Evolutionary conservation across 768 basidiomycete genomes (phyloP).

Genomic region (Arthromyces matolae): DNA sequence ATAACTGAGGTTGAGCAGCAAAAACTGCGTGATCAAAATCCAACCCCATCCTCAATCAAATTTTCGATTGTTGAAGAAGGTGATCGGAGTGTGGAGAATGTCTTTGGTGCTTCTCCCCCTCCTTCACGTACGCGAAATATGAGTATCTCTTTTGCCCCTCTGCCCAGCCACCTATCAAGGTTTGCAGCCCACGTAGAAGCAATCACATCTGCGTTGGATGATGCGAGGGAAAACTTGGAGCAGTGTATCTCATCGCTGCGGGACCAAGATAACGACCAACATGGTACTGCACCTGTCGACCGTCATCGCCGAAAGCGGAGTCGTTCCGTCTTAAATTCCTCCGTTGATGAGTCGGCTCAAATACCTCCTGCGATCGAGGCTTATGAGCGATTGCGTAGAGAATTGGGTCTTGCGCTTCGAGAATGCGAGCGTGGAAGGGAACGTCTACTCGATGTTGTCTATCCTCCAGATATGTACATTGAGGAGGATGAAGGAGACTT

Average conservation of each 20-base stretch:
- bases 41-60: conserved; percentile 31
- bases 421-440: conserved; percentile 82
- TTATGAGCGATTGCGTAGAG: conserved; percentile 72
- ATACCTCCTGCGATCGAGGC: conserved; percentile 56
- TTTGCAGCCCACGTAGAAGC: conserved; percentile 74
- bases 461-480: conserved; percentile 37
- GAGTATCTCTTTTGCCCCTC: conserved; percentile 61
- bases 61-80: conserved; percentile 7
- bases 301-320: conserved; percentile 16
- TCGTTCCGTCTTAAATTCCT: conserved; percentile 9
- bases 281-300: conserved; percentile 8
- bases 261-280: conserved; percentile 38
- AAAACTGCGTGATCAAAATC: conserved; percentile 47
- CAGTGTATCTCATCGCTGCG: conserved; percentile 58
- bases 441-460: conserved; percentile 53
- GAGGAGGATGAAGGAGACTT: conserved; percentile 36
- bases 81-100: conserved; percentile 10
- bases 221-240: conserved; percentile 65
- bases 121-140: conserved; percentile 4
- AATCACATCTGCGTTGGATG: conserved; percentile 63
- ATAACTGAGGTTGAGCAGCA: conserved; percentile 57
- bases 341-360: conserved; percentile 17
- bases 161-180: conserved; percentile 62
- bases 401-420: conserved; percentile 72
- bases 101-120: neutral